phyloP scores from a whole-genome alignment of 1,284 basidiomycete genomes.

The Boletellus deceptivus region DNA sequence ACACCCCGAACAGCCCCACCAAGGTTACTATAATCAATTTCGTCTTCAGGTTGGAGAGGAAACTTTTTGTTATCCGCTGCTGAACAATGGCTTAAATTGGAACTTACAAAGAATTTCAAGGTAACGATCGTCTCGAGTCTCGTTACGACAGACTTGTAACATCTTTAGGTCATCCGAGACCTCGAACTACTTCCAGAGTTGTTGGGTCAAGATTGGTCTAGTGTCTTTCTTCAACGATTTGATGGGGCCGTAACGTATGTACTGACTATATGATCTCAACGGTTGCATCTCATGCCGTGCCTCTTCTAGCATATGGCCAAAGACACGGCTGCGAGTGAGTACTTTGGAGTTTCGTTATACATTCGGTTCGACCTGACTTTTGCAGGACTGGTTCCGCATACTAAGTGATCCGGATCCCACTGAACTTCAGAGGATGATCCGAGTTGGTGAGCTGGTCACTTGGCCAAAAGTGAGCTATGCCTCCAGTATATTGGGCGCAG shows the following conservation, averaged over 20 bases:
- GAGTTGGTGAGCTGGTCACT: conserved; percentile 85
- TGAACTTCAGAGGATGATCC: conserved; percentile 82
- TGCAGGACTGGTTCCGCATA: conserved; percentile 80
- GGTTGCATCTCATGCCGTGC: conserved; percentile 27
- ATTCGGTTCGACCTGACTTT: conserved; percentile 7
- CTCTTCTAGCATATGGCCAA: conserved; percentile 77
- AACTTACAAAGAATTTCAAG: conserved; percentile 94
- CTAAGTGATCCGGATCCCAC: conserved; percentile 80
- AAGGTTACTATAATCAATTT: conserved; percentile 1
- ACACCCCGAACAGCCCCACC: background rate
- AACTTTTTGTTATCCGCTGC: conserved; percentile 92
- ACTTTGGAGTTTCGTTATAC: background rate
- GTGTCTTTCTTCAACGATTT: conserved; percentile 89
- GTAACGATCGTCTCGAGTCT: conserved; percentile 32
- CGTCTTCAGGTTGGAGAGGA: conserved; percentile 79
- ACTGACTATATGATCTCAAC: background rate
- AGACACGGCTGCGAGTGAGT: conserved; percentile 69
- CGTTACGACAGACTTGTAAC: background rate
- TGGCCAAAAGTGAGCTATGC: conserved; percentile 79
- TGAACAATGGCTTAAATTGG: conserved; percentile 92
- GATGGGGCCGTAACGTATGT: conserved; percentile 80
- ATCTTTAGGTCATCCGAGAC: conserved; percentile 78
- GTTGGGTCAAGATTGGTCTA: conserved; percentile 92
- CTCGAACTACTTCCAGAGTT: conserved; percentile 87
- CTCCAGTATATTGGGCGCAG: background rate